Evolutionary conservation across 2,329 filamentous ascomycete species (phyloP).

Genomic region (Cryoendolithus antarcticus): DNA sequence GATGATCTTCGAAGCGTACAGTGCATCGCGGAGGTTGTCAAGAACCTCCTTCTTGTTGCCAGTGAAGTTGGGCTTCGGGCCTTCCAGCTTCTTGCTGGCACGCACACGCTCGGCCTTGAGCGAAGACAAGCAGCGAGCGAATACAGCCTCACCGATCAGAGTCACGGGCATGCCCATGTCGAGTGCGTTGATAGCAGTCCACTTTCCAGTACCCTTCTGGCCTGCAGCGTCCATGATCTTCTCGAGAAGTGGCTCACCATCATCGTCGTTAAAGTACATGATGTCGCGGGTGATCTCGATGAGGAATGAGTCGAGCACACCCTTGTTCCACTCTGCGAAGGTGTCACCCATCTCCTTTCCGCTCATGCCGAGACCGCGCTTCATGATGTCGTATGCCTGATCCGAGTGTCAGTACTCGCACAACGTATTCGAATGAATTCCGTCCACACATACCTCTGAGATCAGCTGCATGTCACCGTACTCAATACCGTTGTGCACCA

Average conservation of each 20-base stretch:
- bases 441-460: conserved; percentile 60
- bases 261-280: conserved; percentile 95
- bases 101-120: conserved; percentile 86
- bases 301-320: conserved; percentile 96
- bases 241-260: conserved; percentile 81
- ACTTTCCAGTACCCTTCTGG: conserved; percentile 99
- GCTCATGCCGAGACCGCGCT: conserved; percentile 81
- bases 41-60: conserved; percentile 91
- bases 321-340: conserved; percentile 94
- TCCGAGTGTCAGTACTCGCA: conserved; percentile 8
- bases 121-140: conserved; percentile 83
- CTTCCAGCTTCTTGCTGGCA: conserved; percentile 66
- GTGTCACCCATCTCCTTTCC: conserved; percentile 95
- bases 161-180: conserved; percentile 98
- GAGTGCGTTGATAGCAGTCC: conserved; percentile 97
- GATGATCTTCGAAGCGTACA: conserved; percentile 99
- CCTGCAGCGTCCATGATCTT: conserved; percentile 98
- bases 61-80: conserved; percentile 67
- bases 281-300: conserved; percentile 99
- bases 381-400: conserved; percentile 98
- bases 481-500: conserved; percentile 99
- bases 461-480: conserved; percentile 99
- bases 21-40: conserved; percentile 92
- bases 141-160: conserved; percentile 92
- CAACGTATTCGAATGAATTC: not conserved